Evolutionary conservation across 1,284 basidiomycete species (phyloP), one percentile per base, ranked within the genome.

Genomic region (Pseudomicrostroma phylloplanum): DNA sequence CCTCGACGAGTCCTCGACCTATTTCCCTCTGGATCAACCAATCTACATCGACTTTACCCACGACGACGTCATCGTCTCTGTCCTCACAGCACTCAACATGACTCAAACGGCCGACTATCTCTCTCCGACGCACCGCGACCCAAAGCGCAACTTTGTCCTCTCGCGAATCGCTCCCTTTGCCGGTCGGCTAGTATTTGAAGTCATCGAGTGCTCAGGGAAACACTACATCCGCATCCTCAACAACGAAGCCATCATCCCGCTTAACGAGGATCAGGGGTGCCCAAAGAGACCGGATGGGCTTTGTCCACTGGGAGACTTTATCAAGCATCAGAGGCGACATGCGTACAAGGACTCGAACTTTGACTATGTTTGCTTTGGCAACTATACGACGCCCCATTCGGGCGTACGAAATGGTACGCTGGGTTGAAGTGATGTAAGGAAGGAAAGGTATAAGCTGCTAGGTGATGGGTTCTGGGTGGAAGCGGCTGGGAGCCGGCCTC

Each of bases 241-340:
- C 79, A 94, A 94, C 80, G 92, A 96, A 75, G 92, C 89, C 2
- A 89, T 92, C 1, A 83, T 86, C 0, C 91, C 92, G 2, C 30
- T 59, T 49, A 39, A 40, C 21, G 57, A 49, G 15, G 61, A 42
- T 6, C 61, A 63, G 54, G 61, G 61, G 15, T 63, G 61, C 55
- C 42, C 13, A 2, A 13, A 8, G 23, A 13, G 23, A 19, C 26
- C 42, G 12, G 42, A 55, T 46, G 59, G 41, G 1, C 84, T 93
- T 78, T 96, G 92, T 70, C 82, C 88, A 0, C 81, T 93, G 6
- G 82, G 85, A 51, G 85, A 84, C 2, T 93, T 96, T 76, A 84
- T 92, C 40, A 81, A 80, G 1, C 66, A 68, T 60, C 71, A 73
- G 59, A 48, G 66, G n/a, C 26, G 55, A n/a, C 6, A 64, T 36